A percentile compares a stretch with the other conserved stretches of the same genome.
Evolutionary conservation across 179 eudicot species (phyloP).

Genomic region (Dionaea muscipula): DNA sequence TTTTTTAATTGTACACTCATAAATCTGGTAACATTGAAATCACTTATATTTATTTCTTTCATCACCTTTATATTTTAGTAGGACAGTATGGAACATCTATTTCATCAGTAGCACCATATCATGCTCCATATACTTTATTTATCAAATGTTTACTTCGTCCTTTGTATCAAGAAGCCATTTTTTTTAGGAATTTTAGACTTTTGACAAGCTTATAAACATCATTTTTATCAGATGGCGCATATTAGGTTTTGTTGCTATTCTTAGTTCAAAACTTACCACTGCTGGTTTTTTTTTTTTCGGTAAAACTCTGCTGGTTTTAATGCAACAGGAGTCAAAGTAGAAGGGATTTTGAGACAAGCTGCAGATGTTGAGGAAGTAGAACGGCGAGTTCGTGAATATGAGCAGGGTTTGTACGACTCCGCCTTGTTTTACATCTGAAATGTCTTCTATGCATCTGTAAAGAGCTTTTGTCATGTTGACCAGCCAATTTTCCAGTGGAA

Average conservation of each 20-base stretch:
- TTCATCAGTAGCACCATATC: not conserved
- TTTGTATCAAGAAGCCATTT: not conserved
- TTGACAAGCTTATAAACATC: not conserved
- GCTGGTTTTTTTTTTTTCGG: too few relatives aligned
- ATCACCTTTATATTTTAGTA: not conserved
- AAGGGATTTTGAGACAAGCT: slow-evolving; percentile 96
- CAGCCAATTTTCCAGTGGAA: not conserved
- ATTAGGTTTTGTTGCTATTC: not conserved
- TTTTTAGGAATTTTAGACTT: not conserved
- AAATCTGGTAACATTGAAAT: too few relatives aligned
- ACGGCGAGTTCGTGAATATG: slow-evolving; percentile 71
- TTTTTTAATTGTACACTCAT: too few relatives aligned
- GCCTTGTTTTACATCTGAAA: not conserved
- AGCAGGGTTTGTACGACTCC: slow-evolving; percentile 44
- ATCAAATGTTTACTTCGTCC: not conserved
- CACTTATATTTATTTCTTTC: not conserved
- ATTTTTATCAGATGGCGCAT: not conserved
- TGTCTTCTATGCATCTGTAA: not conserved
- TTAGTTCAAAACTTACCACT: not conserved
- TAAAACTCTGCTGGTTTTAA: too few relatives aligned
- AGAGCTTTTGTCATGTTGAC: not conserved
- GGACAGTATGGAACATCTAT: not conserved
- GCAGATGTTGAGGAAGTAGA: slow-evolving; percentile 96
- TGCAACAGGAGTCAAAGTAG: slow-evolving; percentile 60
- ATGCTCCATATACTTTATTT: not conserved